A percentile compares a stretch with the other conserved stretches of the same genome.
Evolutionary conservation across 768 basidiomycete genomes (phyloP).

Genomic region (Hericium erinaceus): DNA sequence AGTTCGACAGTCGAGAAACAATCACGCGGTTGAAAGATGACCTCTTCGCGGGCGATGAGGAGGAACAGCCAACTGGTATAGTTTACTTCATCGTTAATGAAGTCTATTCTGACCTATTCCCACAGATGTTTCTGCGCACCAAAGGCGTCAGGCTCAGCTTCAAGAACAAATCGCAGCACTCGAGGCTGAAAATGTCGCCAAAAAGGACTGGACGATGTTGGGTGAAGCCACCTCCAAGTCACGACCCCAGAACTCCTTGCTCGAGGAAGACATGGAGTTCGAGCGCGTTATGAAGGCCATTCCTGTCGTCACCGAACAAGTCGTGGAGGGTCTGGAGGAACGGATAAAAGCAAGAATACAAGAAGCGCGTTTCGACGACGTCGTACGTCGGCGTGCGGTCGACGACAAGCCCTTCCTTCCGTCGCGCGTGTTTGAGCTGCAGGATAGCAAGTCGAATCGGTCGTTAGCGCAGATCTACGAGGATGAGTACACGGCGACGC

Average conservation of each 20-base stretch:
- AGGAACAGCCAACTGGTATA: conserved; percentile 19
- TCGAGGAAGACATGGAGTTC: conserved; percentile 93
- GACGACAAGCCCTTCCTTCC: conserved; percentile 89
- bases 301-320: conserved; percentile 86
- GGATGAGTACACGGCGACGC: conserved; percentile 72
- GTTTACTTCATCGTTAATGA: neutral
- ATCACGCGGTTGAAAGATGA: conserved; percentile 71
- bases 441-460: conserved; percentile 80
- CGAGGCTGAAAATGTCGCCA: conserved; percentile 79
- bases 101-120: neutral
- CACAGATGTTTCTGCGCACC: conserved; percentile 64
- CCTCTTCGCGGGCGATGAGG: conserved; percentile 68
- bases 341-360: conserved; percentile 84
- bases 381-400: conserved; percentile 67
- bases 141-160: conserved; percentile 67
- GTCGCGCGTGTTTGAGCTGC: conserved; percentile 79
- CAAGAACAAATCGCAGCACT: conserved; percentile 71
- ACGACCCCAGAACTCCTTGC: conserved; percentile 83
- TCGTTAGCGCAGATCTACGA: conserved; percentile 96
- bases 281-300: conserved; percentile 82
- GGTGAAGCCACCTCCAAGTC: conserved; percentile 80
- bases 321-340: conserved; percentile 74
- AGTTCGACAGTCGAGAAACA: conserved; percentile 28
- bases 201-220: conserved; percentile 88
- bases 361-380: conserved; percentile 84